Evolutionary conservation across 129 eudicot genomes (phyloP).

Genomic region (Flaveria trinervia): DNA sequence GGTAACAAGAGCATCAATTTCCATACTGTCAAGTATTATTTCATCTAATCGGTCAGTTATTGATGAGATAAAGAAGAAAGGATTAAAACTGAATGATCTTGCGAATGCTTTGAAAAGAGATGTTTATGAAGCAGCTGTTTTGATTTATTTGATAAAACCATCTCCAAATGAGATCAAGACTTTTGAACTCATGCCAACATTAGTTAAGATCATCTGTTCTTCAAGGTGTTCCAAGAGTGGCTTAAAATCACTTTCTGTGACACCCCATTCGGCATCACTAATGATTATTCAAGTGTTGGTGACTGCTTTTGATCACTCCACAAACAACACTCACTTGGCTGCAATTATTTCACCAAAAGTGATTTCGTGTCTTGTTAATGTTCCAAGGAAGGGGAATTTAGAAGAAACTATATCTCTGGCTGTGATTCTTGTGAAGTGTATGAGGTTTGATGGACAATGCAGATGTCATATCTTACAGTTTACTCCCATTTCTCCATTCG

Average conservation of each 20-base stretch:
- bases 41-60: conserved; percentile 53
- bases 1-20: conserved; percentile 65
- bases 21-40: conserved; percentile 67
- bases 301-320: conserved; percentile 63
- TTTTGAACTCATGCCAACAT: conserved; percentile 63
- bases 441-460: conserved; percentile 69
- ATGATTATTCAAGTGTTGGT: conserved; percentile 72
- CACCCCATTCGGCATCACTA: conserved; percentile 75
- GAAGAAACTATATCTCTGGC: conserved; percentile 69
- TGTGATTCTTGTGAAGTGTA: conserved; percentile 63
- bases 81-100: conserved; percentile 54
- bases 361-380: conserved; percentile 56
- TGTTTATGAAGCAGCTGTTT: conserved; percentile 69
- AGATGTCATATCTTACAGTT: conserved; percentile 51
- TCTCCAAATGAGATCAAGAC: conserved; percentile 74
- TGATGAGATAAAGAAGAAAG: conserved; percentile 66
- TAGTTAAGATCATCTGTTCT: conserved; percentile 58
- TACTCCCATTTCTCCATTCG: conserved; percentile 50
- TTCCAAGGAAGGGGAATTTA: conserved; percentile 54
- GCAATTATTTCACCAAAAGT: conserved; percentile 64
- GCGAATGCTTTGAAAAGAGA: conserved; percentile 73
- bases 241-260: conserved; percentile 40
- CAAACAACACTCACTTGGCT: conserved; percentile 61
- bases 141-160: conserved; percentile 65
- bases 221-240: conserved; percentile 35